Evolutionary conservation across 257 asterid genomes (phyloP).

Genomic region (Ophiorrhiza pumila): DNA sequence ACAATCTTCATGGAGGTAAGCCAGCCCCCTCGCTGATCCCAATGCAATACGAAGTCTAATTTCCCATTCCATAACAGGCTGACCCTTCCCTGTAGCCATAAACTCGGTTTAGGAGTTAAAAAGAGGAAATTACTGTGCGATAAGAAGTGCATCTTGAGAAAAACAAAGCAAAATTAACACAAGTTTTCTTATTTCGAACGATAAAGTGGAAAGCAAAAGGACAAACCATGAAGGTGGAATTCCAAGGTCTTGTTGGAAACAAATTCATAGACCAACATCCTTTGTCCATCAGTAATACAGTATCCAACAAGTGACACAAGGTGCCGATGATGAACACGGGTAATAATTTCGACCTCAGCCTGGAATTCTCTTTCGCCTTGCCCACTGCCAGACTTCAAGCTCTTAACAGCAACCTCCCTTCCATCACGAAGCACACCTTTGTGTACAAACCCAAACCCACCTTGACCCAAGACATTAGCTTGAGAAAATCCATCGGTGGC

Average conservation of each 20-base stretch:
- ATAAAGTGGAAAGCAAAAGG: neutral
- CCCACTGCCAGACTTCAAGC: slow-evolving; percentile 84
- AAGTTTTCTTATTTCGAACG: neutral
- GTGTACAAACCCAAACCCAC: slow-evolving; percentile 87
- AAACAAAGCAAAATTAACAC: neutral
- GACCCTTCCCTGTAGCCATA: slow-evolving; percentile 55
- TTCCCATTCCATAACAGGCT: slow-evolving; percentile 70
- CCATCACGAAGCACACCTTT: slow-evolving; percentile 62
- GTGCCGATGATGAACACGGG: slow-evolving; percentile 94
- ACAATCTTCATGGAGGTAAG: slow-evolving; percentile 96
- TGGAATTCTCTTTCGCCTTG: slow-evolving; percentile 95
- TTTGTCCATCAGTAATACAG: slow-evolving; percentile 60
- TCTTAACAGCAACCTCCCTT: slow-evolving; percentile 73
- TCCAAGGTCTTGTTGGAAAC: slow-evolving; percentile 80
- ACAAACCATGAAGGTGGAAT: slow-evolving; percentile 75
- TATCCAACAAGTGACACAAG: slow-evolving; percentile 94
- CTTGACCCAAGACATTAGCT: slow-evolving; percentile 71
- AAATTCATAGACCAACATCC: slow-evolving; percentile 79
- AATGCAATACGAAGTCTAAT: slow-evolving; percentile 73
- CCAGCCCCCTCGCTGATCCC: slow-evolving; percentile 93
- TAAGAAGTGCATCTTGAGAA: neutral
- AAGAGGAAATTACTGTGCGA: neutral
- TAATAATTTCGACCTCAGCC: slow-evolving; percentile 94
- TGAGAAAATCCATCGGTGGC: slow-evolving; percentile 72
- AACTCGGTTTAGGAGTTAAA: neutral